Evolutionary conservation across 2,329 filamentous ascomycete species (phyloP).

Genomic region (Hyphodiscus sp.): DNA sequence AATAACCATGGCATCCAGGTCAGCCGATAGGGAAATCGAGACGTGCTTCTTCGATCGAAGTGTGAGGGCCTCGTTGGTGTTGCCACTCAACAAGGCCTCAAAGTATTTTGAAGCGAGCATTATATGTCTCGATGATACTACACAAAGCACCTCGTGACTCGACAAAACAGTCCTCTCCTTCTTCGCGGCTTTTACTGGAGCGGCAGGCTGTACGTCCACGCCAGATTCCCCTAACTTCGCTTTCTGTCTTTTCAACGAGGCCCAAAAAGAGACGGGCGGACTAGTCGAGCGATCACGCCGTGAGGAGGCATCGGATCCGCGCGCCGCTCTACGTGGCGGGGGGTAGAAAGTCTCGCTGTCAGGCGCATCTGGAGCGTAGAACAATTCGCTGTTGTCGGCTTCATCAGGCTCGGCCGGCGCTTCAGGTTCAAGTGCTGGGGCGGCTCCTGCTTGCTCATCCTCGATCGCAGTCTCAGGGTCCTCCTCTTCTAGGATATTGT

Average conservation of each 20-base stretch:
- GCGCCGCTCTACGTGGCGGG: constrained; percentile 13
- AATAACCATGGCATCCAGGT: constrained; percentile 35
- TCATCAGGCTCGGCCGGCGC: constrained; percentile 3
- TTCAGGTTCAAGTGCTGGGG: constrained; percentile 6
- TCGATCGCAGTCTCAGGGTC: constrained; percentile 1
- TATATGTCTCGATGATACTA: constrained; percentile 20
- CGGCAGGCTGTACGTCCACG: not conserved
- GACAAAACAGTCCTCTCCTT: constrained; percentile 5
- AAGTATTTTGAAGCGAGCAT: constrained; percentile 20
- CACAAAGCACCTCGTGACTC: constrained; percentile 15
- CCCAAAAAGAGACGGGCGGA: constrained; percentile 21
- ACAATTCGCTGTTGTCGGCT: constrained; percentile 13
- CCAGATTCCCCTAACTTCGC: constrained; percentile 5
- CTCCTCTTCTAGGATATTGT: constrained; percentile 11
- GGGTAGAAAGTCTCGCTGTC: constrained; percentile 15
- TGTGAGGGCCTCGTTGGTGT: constrained; percentile 6
- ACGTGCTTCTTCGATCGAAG: constrained; percentile 13
- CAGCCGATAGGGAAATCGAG: constrained; percentile 13
- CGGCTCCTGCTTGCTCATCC: constrained; percentile 5
- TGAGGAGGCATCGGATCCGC: constrained; percentile 17
- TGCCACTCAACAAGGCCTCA: constrained; percentile 10
- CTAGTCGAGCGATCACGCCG: constrained; percentile 16
- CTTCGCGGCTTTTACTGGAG: not conserved
- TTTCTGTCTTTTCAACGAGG: constrained; percentile 16
- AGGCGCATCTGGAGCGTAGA: constrained; percentile 20